Percentiles rank a stretch among this genome's conserved stretches.
Evolutionary conservation across 2,329 filamentous ascomycete genomes (phyloP).

Genomic region (Endothia cerciana): DNA sequence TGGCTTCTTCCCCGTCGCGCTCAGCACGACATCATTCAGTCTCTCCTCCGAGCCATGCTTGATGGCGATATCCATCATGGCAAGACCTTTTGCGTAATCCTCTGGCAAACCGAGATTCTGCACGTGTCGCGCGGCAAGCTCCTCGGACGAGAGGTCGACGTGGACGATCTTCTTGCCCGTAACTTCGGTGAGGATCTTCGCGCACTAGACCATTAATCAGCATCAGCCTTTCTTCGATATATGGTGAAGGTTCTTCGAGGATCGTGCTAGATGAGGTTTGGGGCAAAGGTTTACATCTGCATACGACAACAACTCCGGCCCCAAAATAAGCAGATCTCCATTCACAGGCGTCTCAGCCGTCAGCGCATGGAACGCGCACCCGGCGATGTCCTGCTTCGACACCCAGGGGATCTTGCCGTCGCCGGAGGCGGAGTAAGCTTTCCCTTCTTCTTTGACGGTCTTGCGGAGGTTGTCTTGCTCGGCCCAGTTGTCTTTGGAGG

Average conservation of each 20-base stretch:
- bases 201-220: constrained; percentile 34
- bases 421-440: constrained; percentile 48
- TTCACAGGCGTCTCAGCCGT: constrained; percentile 45
- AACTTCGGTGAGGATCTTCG: constrained; percentile 39
- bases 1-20: constrained; percentile 40
- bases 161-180: constrained; percentile 41
- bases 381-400: constrained; percentile 50
- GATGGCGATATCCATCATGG: constrained; percentile 39
- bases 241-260: no score
- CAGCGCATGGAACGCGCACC: constrained; percentile 46
- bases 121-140: constrained; percentile 34
- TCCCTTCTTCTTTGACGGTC: constrained; percentile 43
- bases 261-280: no score
- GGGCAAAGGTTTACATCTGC: constrained; percentile 37
- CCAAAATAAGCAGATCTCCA: constrained; percentile 43
- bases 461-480: constrained; percentile 35
- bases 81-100: constrained; percentile 40
- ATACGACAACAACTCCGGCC: constrained; percentile 43
- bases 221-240: background rate
- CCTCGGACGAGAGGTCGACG: constrained; percentile 37
- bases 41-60: constrained; percentile 42
- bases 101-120: constrained; percentile 36
- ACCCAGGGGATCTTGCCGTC: constrained; percentile 52
- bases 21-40: constrained; percentile 40
- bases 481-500: constrained; percentile 48